Evolutionary conservation across 2,329 filamentous ascomycete species (phyloP).

Genomic region (Colletotrichum chrysophilum): DNA sequence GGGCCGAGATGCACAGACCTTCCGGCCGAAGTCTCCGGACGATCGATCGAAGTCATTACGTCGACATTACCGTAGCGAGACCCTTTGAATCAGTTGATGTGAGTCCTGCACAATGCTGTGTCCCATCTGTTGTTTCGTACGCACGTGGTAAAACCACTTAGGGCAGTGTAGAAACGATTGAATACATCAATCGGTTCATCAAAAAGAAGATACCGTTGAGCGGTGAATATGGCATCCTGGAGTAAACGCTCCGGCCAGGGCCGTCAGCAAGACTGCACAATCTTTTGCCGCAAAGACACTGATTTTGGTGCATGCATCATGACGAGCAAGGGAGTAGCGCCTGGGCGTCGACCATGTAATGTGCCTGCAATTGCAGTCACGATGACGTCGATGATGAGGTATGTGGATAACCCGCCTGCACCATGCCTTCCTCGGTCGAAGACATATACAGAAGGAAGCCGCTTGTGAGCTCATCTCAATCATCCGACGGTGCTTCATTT

Average conservation of each 20-base stretch:
- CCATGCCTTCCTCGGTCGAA: neutral
- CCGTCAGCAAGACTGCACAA: neutral
- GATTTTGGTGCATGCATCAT: neutral
- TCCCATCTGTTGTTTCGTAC: neutral
- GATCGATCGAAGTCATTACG: neutral
- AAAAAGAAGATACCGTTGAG: neutral
- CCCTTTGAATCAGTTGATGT: neutral
- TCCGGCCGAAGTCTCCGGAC: neutral
- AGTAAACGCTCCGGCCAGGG: neutral
- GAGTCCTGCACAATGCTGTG: neutral
- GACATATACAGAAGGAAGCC: neutral
- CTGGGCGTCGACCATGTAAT: constrained; percentile 4
- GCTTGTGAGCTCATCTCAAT: neutral
- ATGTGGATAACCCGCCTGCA: constrained; percentile 6
- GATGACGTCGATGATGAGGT: constrained; percentile 22
- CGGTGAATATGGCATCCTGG: neutral
- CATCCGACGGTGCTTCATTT: neutral
- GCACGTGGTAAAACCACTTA: neutral
- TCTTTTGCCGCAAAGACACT: neutral
- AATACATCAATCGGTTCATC: neutral
- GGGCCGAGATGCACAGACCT: constrained; percentile 4
- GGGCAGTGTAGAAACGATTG: neutral
- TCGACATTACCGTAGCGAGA: neutral
- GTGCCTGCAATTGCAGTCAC: constrained; percentile 11
- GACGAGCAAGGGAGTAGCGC: neutral